Evolutionary conservation across 768 basidiomycete species (phyloP).

Genomic region (Auriscalpium microsporum): DNA sequence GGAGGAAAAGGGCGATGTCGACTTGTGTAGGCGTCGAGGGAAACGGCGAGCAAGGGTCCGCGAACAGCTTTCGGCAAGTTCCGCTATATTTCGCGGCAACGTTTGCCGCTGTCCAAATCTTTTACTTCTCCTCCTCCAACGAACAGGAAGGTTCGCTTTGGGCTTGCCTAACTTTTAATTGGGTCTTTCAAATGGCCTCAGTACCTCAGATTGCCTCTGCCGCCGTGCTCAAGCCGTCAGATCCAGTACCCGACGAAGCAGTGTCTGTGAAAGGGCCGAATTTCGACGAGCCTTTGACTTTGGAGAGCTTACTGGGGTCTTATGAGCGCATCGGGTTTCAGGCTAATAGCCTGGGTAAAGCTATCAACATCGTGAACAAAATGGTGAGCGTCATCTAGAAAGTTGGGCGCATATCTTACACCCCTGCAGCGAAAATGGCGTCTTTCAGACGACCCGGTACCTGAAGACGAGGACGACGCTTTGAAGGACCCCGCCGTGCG

Average conservation of each 20-base stretch:
- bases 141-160: no score
- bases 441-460: constrained; percentile 74
- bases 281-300: constrained; percentile 59
- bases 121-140: no score
- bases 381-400: constrained; percentile 53
- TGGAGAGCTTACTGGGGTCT: constrained; percentile 62
- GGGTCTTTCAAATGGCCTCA: no score
- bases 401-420: neutral
- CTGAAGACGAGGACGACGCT: constrained; percentile 63
- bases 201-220: constrained; percentile 41
- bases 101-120: no score
- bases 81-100: no score
- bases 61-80: no score
- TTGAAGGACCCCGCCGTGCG: constrained; percentile 50
- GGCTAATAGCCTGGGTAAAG: constrained; percentile 84
- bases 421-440: constrained; percentile 71
- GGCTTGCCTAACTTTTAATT: no score
- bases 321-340: constrained; percentile 96
- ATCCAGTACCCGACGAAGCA: constrained; percentile 54
- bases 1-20: no score
- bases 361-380: constrained; percentile 83
- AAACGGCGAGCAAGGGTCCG: no score
- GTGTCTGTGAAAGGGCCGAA: constrained; percentile 80
- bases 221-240: constrained; percentile 72
- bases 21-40: no score